These are phyloP conservation scores for Ophiocordyceps camponoti-saundersi DNA, from an alignment of 2,329 filamentous ascomycete species.

Conservation along the genomic window DNA sequence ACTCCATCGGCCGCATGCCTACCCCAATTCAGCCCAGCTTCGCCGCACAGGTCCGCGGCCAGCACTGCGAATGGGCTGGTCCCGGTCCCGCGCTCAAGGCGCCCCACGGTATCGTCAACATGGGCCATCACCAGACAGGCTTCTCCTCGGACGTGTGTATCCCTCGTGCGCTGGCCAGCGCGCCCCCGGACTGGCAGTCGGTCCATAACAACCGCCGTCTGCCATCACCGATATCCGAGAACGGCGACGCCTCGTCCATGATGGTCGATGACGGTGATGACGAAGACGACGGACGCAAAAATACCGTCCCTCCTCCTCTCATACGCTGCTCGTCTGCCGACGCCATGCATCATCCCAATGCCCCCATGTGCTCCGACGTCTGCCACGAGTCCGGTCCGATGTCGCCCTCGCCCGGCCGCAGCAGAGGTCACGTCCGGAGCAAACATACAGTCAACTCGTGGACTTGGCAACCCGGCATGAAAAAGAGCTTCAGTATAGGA, in stretches of 20 bases:
- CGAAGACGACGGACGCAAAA: conserved; percentile 12
- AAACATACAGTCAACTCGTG: conserved; percentile 43
- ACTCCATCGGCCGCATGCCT: conserved; percentile 30
- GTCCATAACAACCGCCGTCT: conserved; percentile 35
- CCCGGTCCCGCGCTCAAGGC: conserved; percentile 15
- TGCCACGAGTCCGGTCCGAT: conserved; percentile 17
- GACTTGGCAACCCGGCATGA: conserved; percentile 46
- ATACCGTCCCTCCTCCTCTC: conserved; percentile 1
- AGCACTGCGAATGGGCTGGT: conserved; percentile 24
- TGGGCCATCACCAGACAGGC: conserved; percentile 21
- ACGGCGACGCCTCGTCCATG: conserved; percentile 26
- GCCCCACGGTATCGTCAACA: conserved; percentile 18
- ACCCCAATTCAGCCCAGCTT: conserved; percentile 44
- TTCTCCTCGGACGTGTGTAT: conserved; percentile 24
- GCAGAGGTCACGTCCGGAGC: conserved; percentile 37
- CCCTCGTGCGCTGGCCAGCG: conserved; percentile 28
- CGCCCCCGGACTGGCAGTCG: conserved; percentile 29
- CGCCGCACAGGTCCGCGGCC: conserved; percentile 35
- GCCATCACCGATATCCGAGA: conserved; percentile 43
- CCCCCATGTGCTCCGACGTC: conserved; percentile 18
- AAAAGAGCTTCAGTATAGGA: conserved; percentile 61
- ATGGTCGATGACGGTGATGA: conserved; percentile 14
- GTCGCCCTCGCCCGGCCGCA: conserved; percentile 28
- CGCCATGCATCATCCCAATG: conserved; percentile 22
- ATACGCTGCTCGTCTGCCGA: conserved; percentile 12